Evolutionary conservation across 176 grass and related monocot species (phyloP).

Genomic region (Metroxylon sagu): DNA sequence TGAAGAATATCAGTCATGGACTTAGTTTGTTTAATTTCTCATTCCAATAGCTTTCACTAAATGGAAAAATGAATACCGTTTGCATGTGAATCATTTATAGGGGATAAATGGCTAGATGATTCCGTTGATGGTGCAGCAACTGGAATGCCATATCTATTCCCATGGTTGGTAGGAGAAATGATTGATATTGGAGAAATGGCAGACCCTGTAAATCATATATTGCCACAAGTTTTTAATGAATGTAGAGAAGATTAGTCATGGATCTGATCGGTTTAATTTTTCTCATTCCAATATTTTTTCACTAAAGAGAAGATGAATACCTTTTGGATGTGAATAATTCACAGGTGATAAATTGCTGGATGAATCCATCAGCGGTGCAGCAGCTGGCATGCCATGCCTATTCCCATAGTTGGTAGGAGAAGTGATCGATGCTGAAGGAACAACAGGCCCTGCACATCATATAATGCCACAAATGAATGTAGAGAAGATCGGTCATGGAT

Average conservation of each 20-base stretch:
- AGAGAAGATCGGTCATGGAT: no score
- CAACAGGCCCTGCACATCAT: neutral
- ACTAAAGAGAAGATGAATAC: slow-evolving; percentile 5
- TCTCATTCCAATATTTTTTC: no score
- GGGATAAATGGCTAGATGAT: slow-evolving; percentile 12
- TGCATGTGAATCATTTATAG: slow-evolving; percentile 17
- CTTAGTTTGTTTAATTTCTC: no score
- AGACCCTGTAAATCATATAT: slow-evolving; percentile 22
- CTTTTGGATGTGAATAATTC: slow-evolving; percentile 23
- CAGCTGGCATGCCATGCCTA: neutral
- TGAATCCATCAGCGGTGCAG: neutral
- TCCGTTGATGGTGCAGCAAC: slow-evolving; percentile 29
- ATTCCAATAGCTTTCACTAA: no score
- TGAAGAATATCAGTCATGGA: neutral
- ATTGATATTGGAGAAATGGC: slow-evolving; percentile 27
- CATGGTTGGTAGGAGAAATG: slow-evolving; percentile 14
- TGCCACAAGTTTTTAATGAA: neutral
- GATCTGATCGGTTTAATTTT: no score
- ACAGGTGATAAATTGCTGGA: neutral
- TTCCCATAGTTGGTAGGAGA: neutral
- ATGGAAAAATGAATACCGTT: no score
- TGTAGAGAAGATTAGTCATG: neutral
- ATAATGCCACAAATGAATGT: neutral
- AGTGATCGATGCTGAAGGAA: neutral
- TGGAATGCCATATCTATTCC: slow-evolving; percentile 14